Base-by-base conservation (phyloP, 495 filamentous ascomycete genomes). In the Cudoniella acicularis region DNA sequence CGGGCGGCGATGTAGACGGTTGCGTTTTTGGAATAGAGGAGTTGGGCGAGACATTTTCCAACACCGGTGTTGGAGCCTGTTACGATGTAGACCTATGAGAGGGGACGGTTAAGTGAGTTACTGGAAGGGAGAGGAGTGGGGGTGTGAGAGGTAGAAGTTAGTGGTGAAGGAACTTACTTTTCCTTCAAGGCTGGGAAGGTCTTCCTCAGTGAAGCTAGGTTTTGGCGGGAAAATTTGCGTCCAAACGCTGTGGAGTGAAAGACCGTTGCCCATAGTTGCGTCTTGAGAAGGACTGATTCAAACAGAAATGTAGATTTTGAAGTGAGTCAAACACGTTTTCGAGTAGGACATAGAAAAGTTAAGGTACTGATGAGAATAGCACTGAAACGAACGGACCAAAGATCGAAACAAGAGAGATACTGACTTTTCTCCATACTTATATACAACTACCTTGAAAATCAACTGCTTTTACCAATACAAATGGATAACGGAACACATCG, bases 1-100 rank as follows among this genome's bases (percentile, higher is more conserved):
- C 87, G 83, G 3, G 83, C 83, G 36, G 78, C 81, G 49, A 90
- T 75, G 70, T 79, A 88, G 52, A 91, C 82, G 13, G 78, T 77
- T 10, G 77, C 68, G 26, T 73, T 61, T 63, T 88, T 86, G 46
- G 74, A 75, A 26, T 82, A 82, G 13, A 88, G 78, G 30, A 86
- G 78, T 55, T 79, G 70, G 50, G 88, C 70, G n/a, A 85, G 79
- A 62, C 85, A 83, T 69, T 80, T 78, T 61, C 87, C 87, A 1
- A 90, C 73, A 4, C 89, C 88, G 50, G 21, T 24, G 23, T 23
- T 22, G 18, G 41, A 20, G 16, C 59, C 59, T 16, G 59, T 61
- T 3, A 61, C 52, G 23, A 61, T 61, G 25, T 60, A 60, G 18
- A 60, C 57, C 50, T 36, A 13, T 36, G 30, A 36, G 13, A 6